These are phyloP conservation scores for Stachybotrys chartarum DNA, from an alignment of 2,329 filamentous ascomycete species.

Conservation along the genomic window DNA sequence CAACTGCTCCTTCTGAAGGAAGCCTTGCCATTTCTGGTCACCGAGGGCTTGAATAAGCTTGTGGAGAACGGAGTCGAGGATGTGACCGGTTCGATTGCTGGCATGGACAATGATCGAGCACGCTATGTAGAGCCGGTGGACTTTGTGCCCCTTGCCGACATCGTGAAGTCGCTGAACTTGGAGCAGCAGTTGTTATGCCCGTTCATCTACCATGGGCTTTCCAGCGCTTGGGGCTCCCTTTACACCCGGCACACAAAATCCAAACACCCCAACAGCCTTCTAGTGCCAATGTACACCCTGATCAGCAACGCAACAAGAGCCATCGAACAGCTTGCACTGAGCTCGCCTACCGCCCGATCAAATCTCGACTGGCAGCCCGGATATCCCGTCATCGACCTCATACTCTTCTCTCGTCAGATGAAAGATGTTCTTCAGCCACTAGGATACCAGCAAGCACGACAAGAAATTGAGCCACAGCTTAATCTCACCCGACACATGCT, in stretches of 20 bases:
- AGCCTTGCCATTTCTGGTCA: slow-evolving; percentile 9
- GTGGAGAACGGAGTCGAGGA: slow-evolving; percentile 5
- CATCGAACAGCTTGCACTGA: slow-evolving; percentile 4
- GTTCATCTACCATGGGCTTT: neutral
- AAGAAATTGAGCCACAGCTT: slow-evolving; percentile 24
- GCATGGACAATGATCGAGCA: slow-evolving; percentile 25
- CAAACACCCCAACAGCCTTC: neutral
- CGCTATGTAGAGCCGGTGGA: slow-evolving; percentile 26
- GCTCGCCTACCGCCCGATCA: neutral
- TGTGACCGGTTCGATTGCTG: neutral
- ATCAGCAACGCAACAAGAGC: slow-evolving; percentile 2
- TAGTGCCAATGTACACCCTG: slow-evolving; percentile 1
- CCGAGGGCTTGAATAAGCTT: slow-evolving; percentile 1
- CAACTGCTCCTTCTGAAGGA: slow-evolving; percentile 14
- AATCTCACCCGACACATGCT: slow-evolving; percentile 37
- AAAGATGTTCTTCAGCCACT: neutral
- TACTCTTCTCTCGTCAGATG: neutral
- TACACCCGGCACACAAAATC: neutral
- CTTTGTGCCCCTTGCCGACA: slow-evolving; percentile 11
- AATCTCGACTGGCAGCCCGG: neutral
- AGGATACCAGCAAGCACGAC: slow-evolving; percentile 1
- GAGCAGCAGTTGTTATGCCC: slow-evolving; percentile 19
- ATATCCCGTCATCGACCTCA: neutral
- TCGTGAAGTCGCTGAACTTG: slow-evolving; percentile 19
- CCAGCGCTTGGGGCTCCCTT: neutral